Base-by-base conservation (phyloP, 805 yeast species). In the Saturnispora hagleri region DNA sequence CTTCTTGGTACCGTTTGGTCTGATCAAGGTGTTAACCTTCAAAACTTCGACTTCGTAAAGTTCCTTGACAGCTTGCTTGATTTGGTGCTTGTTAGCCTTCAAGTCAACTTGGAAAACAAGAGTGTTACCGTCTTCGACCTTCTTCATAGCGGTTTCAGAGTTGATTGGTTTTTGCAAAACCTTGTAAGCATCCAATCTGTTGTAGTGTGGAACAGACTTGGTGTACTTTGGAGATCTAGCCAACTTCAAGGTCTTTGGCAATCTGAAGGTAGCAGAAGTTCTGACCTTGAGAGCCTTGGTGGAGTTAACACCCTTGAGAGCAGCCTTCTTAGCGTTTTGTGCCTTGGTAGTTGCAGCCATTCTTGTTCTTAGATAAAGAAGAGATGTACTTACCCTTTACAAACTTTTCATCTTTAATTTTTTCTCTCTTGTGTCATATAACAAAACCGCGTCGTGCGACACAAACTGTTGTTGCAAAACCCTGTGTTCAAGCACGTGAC, bases 1-100 rank as follows among this genome's bases (percentile, higher is more conserved):
- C 85, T 93, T 93, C 89, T 93, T 93, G 81, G 97, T 86, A 77
- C 99, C 99, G 77, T 93, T 90, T 74, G 99, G 97, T 81, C 96
- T 89, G 71, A 93, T 79, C 75, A 93, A 82, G 67, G 99, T 93
- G 91, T 93, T 90, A 72, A 93, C 89, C 77, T 87, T 80, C 69
- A 76, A 79, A 66, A 86, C 93, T 64, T 93, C 98, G 70, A 91
- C 98, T 72, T 87, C 90, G 84, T 91, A 93, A 72, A 93, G 83
- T 79, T 89, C 95, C 84, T 93, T 91, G 70, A 93, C 95, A 64
- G 99, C 99, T 69, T 83, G 79, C 84, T 90, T 91, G 82, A 93
- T 93, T 81, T 91, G 98, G 80, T 85, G 76, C 84, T 93, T 93
- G 97, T 93, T 93, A 72, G 99, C 81, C 80, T 88, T 88, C 71